Evolutionary conservation across 2,329 filamentous ascomycete species (phyloP).

Genomic region (Xylaria arbuscula): DNA sequence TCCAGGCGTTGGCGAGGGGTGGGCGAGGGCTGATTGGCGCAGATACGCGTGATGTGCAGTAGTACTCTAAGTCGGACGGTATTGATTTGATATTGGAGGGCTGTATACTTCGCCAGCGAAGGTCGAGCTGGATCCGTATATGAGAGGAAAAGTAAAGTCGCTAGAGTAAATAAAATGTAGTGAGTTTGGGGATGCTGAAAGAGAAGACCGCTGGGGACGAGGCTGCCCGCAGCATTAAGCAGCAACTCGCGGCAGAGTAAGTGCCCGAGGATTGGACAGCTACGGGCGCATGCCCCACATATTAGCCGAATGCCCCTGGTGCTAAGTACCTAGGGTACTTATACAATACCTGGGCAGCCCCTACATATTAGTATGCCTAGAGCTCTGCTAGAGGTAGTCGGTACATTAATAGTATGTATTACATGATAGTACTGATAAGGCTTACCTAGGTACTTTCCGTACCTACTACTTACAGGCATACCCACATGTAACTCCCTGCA

Average conservation of each 20-base stretch:
- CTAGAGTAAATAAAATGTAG: constrained; percentile 5
- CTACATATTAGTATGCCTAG: too few species aligned
- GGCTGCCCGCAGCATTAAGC: constrained; percentile 37
- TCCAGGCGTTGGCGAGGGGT: constrained; percentile 8
- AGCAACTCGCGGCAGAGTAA: constrained; percentile 20
- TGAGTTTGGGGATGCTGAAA: constrained; percentile 12
- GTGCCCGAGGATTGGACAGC: constrained; percentile 29
- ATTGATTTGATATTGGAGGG: background rate
- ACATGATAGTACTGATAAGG: too few species aligned
- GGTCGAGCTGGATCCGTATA: background rate
- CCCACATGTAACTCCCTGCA: too few species aligned
- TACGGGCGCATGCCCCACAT: constrained; percentile 26
- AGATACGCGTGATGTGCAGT: constrained; percentile 3
- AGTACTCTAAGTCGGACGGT: background rate
- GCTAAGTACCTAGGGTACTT: background rate
- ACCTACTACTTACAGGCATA: too few species aligned
- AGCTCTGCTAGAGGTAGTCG: too few species aligned
- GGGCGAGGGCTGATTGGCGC: constrained; percentile 13
- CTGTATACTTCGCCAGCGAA: background rate
- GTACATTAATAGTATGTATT: too few species aligned
- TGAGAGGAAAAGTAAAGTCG: constrained; percentile 4
- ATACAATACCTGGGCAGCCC: background rate
- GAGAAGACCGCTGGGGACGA: constrained; percentile 31
- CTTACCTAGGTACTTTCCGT: too few species aligned
- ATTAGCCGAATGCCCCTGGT: constrained; percentile 32